Evolutionary conservation across 2,329 filamentous ascomycete genomes (phyloP).

Genomic region (Trichophyton mentagrophytes): DNA sequence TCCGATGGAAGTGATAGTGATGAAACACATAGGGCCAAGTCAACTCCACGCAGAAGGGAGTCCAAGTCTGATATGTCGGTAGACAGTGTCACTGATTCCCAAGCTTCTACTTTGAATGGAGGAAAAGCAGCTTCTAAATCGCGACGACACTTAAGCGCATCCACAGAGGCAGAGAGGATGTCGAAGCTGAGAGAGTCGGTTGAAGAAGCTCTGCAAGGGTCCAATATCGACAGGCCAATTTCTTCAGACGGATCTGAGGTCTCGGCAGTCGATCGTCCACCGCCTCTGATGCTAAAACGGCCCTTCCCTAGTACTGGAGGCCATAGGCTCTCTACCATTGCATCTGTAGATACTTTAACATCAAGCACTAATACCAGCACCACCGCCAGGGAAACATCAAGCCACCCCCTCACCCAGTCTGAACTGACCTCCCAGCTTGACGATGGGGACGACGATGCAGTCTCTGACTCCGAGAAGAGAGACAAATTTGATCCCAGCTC

Average conservation of each 20-base stretch:
- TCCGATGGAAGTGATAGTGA: neutral
- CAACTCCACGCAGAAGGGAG: neutral
- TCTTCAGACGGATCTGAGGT: conserved; percentile 29
- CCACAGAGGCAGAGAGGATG: conserved; percentile 14
- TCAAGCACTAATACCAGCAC: neutral
- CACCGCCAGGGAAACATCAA: neutral
- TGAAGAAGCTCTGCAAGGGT: conserved; percentile 15
- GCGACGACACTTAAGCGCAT: conserved; percentile 11
- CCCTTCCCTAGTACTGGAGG: conserved; percentile 42
- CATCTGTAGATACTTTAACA: conserved; percentile 42
- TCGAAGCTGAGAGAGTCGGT: conserved; percentile 18
- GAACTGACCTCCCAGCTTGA: conserved; percentile 8
- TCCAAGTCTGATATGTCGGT: conserved; percentile 14
- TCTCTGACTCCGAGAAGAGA: conserved; percentile 30
- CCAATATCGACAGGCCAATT: conserved; percentile 19
- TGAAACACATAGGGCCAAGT: neutral
- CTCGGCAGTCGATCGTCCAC: conserved; percentile 26
- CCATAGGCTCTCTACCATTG: conserved; percentile 45
- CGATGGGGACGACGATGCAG: conserved; percentile 8
- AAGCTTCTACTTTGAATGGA: conserved; percentile 13
- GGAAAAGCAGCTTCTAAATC: conserved; percentile 12
- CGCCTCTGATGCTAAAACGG: conserved; percentile 31
- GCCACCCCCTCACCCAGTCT: neutral
- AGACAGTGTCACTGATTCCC: conserved; percentile 11
- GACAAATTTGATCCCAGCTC: conserved; percentile 34